phyloP scores from a whole-genome alignment of 2,329 filamentous ascomycete species.

The Cladosporium sp. region DNA sequence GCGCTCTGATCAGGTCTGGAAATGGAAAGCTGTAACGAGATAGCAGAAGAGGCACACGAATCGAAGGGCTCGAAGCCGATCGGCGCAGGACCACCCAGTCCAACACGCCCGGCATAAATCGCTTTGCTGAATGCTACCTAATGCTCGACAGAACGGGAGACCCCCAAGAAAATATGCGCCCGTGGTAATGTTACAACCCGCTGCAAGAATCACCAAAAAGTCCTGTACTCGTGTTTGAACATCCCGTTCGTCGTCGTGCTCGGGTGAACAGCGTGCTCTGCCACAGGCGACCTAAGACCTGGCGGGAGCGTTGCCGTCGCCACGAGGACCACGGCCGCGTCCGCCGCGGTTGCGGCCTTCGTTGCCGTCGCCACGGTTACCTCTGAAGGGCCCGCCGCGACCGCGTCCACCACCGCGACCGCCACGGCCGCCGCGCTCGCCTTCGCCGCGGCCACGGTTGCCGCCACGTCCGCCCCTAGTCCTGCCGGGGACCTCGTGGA shows the following conservation, averaged over 20 bases:
- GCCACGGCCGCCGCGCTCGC: constrained; percentile 26
- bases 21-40: no score
- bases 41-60: no score
- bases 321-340: constrained; percentile 17
- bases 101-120: background rate
- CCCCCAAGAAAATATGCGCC: constrained; percentile 2
- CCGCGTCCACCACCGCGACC: constrained; percentile 31
- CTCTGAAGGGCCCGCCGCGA: constrained; percentile 35
- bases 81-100: no score
- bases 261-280: no score
- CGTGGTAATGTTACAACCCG: background rate
- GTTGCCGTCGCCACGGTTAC: constrained; percentile 25
- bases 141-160: background rate
- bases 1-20: no score
- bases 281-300: constrained; percentile 2
- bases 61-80: no score
- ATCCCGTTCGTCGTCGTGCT: no score
- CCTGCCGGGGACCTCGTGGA: constrained; percentile 55
- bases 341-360: constrained; percentile 19
- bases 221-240: no score
- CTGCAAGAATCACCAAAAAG: no score
- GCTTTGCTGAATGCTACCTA: background rate
- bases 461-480: constrained; percentile 37
- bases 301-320: constrained; percentile 5
- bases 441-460: constrained; percentile 33